Evolutionary conservation across 371 early-diverging fungal species (phyloP).

Genomic region (Syncephalastrum racemosum): DNA sequence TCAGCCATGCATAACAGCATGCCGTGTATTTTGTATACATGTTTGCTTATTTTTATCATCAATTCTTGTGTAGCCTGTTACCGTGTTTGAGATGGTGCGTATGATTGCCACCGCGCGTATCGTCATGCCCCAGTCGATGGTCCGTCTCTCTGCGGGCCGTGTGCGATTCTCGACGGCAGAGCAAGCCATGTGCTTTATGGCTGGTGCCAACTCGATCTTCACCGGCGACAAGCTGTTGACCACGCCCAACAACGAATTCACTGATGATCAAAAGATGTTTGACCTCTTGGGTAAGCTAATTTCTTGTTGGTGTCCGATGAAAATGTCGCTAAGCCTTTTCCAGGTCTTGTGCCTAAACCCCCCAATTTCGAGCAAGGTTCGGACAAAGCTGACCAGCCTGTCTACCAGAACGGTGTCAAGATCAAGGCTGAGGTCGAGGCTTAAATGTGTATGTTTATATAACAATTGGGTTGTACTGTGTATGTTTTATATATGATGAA

Average conservation of each 20-base stretch:
- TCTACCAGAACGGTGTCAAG: constrained; percentile 23
- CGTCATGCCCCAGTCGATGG: constrained; percentile 83
- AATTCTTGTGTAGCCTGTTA: constrained; percentile 57
- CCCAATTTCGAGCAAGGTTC: constrained; percentile 66
- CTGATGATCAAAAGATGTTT: constrained; percentile 79
- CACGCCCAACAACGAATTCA: constrained; percentile 80
- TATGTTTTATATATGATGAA: too few relatives aligned
- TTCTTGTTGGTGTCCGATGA: constrained; percentile 2
- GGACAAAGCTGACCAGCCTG: constrained; percentile 28
- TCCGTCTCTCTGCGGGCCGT: constrained; percentile 85
- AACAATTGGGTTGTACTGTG: too few relatives aligned
- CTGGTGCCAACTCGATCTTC: constrained; percentile 88
- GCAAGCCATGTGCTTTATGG: constrained; percentile 81
- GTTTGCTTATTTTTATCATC: neutral
- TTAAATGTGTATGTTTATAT: constrained; percentile 7
- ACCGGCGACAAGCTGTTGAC: constrained; percentile 86
- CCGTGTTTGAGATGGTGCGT: constrained; percentile 85
- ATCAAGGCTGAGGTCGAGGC: constrained; percentile 20
- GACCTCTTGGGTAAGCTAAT: constrained; percentile 59
- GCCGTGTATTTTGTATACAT: too few relatives aligned
- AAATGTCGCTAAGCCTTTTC: constrained; percentile 2
- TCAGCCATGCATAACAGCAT: too few relatives aligned
- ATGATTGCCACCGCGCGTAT: constrained; percentile 89
- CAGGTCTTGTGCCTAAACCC: constrained; percentile 69
- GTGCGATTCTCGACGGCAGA: constrained; percentile 76